These are phyloP conservation scores for Trichoderma orchidacearum DNA, from an alignment of 495 filamentous ascomycete species.

Conservation along the genomic window DNA sequence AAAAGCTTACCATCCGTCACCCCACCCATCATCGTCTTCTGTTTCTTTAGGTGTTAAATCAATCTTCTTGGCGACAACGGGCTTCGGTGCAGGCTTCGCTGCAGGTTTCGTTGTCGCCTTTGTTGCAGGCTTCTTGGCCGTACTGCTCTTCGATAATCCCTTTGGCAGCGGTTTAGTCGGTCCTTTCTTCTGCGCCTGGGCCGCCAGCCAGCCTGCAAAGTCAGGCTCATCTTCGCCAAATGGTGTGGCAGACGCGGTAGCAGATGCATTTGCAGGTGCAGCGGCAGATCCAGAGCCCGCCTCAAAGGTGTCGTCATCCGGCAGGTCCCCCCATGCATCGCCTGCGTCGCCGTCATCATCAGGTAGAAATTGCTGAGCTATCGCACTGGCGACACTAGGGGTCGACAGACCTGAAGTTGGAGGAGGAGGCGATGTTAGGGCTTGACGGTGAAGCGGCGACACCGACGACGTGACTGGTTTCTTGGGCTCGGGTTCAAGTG, in stretches of 20 bases:
- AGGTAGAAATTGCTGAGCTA: constrained; percentile 29
- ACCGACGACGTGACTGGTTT: constrained; percentile 30
- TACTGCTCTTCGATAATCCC: constrained; percentile 46
- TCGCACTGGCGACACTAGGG: constrained; percentile 21
- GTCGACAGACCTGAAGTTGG: constrained; percentile 27
- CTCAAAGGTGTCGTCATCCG: constrained; percentile 40
- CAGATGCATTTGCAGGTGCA: constrained; percentile 12
- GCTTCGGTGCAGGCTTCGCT: constrained; percentile 16
- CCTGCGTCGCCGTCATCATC: constrained; percentile 36
- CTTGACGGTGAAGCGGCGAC: constrained; percentile 39
- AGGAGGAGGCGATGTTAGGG: constrained; percentile 30
- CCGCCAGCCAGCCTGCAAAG: constrained; percentile 85
- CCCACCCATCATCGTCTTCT: constrained; percentile 50
- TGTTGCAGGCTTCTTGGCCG: constrained; percentile 18
- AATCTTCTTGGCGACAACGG: constrained; percentile 31
- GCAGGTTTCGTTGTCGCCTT: neutral
- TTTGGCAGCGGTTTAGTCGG: constrained; percentile 57
- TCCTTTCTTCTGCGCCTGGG: constrained; percentile 62
- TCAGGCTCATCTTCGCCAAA: constrained; percentile 81
- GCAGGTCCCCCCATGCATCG: constrained; percentile 62
- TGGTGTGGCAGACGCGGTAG: constrained; percentile 31
- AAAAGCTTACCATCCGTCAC: constrained; percentile 44
- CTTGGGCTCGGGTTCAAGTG: constrained; percentile 9
- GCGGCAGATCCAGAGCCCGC: constrained; percentile 25
- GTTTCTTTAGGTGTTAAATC: constrained; percentile 42